Base-by-base conservation (phyloP, 2,329 filamentous ascomycete genomes). In the Shiraia sp. region DNA sequence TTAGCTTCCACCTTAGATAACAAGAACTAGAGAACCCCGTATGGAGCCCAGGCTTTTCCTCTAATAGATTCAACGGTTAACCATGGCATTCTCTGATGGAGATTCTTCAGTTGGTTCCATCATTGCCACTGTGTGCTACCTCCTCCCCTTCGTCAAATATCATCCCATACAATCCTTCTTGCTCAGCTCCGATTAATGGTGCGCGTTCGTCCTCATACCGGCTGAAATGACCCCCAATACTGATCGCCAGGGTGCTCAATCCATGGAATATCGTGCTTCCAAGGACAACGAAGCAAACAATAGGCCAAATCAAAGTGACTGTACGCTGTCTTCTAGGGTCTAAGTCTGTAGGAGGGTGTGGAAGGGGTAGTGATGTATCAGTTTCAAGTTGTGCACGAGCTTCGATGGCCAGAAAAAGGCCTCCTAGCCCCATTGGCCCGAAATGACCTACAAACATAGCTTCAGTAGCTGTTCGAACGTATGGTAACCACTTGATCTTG, bases 381-480 rank as follows among this genome's bases (percentile, higher is more conserved):
- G 71, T 79, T 50, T 81, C 78, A 0, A 82, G 67, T 42, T 78
- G 69, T 0, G 75, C 77, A 16, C 77, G 65, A 1, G 76, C 75
- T 66, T 81, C 79, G 32, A 81, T 79, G 2, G 78, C 76, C 1
- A 82, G 70, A 61, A 81, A 81, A 6, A 81, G 59, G 0, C 75
- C 79, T 2, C 78, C 79, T 1, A 81, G 71, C 13, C 79, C 79
- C 73, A 81, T 81, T 7, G 78, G 78, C 0, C 78, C 78, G 42
- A 82, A 81, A 53, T 81, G 79, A 0, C 79, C 78, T 30, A 71
- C 72, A 58, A 81, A 81, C 0, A 81, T 56, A 0, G 78, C 78
- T 58, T 81, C 79, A 5, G 71, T 70, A 15, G 72, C 73, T 0
- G 77, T 79, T 6, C 67, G 60, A 32, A 81, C 70, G 36, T 76